Evolutionary conservation across 2,329 filamentous ascomycete genomes (phyloP).

Genomic region (Fonsecaea multimorphosa): DNA sequence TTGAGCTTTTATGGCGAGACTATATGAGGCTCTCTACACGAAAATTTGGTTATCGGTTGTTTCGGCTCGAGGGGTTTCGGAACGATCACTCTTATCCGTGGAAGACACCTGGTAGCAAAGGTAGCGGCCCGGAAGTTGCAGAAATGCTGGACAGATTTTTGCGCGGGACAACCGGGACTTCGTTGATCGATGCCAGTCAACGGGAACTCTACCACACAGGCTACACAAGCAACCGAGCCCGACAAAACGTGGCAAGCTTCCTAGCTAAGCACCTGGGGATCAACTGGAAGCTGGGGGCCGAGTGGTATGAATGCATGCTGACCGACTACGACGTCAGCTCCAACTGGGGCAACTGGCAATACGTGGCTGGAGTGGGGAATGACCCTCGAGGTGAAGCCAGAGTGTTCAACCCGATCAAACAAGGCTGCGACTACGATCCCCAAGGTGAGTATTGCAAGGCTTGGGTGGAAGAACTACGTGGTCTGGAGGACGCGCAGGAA

Average conservation of each 20-base stretch:
- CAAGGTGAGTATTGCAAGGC: constrained; percentile 71
- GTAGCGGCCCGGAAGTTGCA: constrained; percentile 46
- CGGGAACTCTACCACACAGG: constrained; percentile 76
- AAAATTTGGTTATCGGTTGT: constrained; percentile 72
- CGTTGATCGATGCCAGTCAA: constrained; percentile 77
- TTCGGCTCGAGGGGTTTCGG: constrained; percentile 69
- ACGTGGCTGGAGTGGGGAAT: constrained; percentile 78
- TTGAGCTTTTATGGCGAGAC: constrained; percentile 78
- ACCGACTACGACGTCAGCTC: constrained; percentile 77
- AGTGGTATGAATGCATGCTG: constrained; percentile 79
- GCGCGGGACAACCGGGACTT: constrained; percentile 73
- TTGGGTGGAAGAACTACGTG: constrained; percentile 73
- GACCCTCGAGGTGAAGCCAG: constrained; percentile 73
- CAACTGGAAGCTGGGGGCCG: constrained; percentile 80
- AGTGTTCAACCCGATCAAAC: constrained; percentile 84
- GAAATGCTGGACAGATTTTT: constrained; percentile 64
- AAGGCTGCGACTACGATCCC: constrained; percentile 77
- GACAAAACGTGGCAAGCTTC: constrained; percentile 79
- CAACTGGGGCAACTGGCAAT: constrained; percentile 87
- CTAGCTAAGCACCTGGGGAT: constrained; percentile 74
- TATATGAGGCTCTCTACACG: constrained; percentile 78
- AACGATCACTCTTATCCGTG: constrained; percentile 56
- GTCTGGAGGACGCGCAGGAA: constrained; percentile 54
- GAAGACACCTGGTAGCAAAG: constrained; percentile 47
- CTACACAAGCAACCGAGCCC: constrained; percentile 76